Evolutionary conservation across 176 grass and related monocot genomes (phyloP).

Genomic region (Aegilops longissima): DNA sequence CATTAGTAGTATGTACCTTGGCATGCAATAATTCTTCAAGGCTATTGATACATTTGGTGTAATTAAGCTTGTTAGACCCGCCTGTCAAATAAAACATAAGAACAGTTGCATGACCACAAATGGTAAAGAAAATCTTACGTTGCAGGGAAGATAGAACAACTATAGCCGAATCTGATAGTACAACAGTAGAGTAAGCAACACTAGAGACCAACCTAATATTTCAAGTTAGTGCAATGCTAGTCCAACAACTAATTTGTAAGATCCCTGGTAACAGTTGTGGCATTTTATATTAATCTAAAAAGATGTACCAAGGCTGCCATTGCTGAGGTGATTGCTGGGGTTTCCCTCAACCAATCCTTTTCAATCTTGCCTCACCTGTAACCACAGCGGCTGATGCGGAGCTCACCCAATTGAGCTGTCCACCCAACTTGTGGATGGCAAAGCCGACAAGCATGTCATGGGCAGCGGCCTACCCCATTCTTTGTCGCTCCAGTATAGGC

Average conservation of each 20-base stretch:
- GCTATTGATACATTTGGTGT: slow-evolving; percentile 96
- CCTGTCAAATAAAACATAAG: slow-evolving; percentile 48
- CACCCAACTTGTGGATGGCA: neutral
- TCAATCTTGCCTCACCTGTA: neutral
- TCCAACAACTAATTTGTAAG: slow-evolving; percentile 11
- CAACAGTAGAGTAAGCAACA: slow-evolving; percentile 15
- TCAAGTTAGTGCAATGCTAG: neutral
- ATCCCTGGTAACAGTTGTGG: neutral
- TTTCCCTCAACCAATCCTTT: neutral
- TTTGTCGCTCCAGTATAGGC: neutral
- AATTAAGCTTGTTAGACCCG: slow-evolving; percentile 63
- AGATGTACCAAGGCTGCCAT: neutral
- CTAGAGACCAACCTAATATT: neutral
- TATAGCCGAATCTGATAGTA: neutral
- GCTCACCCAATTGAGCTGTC: neutral
- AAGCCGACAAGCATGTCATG: neutral
- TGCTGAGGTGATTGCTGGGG: neutral
- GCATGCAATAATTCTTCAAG: slow-evolving; percentile 87
- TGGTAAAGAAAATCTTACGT: neutral
- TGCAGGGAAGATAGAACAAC: slow-evolving; percentile 7
- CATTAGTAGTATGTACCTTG: slow-evolving; percentile 54
- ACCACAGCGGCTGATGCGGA: neutral
- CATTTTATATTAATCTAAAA: slow-evolving; percentile 24
- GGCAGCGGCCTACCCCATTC: neutral
- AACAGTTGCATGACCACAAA: neutral